Evolutionary conservation across 2,329 filamentous ascomycete genomes (phyloP), one percentile per base, ranked within the genome.

Genomic region (Xylaria sp.): DNA sequence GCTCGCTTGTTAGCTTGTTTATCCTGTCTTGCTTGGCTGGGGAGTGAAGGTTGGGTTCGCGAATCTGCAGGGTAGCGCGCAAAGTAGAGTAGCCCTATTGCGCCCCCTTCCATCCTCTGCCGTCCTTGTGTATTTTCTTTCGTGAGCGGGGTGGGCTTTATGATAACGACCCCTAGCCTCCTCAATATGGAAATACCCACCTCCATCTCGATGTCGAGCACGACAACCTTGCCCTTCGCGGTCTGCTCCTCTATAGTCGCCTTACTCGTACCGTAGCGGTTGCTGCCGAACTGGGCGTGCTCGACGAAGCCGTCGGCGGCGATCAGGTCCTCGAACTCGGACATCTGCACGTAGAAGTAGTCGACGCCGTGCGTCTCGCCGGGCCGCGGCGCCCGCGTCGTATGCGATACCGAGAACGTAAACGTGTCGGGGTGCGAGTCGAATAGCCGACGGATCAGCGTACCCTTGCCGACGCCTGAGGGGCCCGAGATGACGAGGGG

Each of bases 181-280:
- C 12, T 39, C 36, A 15, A 45, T 41, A 45, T 43, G 32, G 39
- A 13, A 23, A 7, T 4, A 74, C 82, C 39, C 78, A 91, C 90
- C 88, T 97, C 94, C 93, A 97, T 97, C 85, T 97, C 95, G 78
- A 97, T 98, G 79, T 98, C 95, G 73, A 97, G 83, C 56, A 97
- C 89, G 69, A 94, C 95, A 48, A 94, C 88, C 76, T 86, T 86
- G 20, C 90, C 91, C 81, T 90, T 88, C 68, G 88, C 86, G 2
- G 87, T 87, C 78, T 94, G 90, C 76, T 93, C 89, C 79, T 90
- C 87, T 70, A 97, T 93, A 32, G 93, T 93, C 80, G 86, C 85
- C 76, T 93, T 90, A 78, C 89, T 93, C 5, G 94, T 97, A 65
- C 94, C 94, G 81, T 97, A 97, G 76, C 89, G 84, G 82, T 97